Evolutionary conservation across 192 early-diverging fungal species (phyloP), one percentile per base, ranked within the genome.

Genomic region (Linnemannia hyalina): DNA sequence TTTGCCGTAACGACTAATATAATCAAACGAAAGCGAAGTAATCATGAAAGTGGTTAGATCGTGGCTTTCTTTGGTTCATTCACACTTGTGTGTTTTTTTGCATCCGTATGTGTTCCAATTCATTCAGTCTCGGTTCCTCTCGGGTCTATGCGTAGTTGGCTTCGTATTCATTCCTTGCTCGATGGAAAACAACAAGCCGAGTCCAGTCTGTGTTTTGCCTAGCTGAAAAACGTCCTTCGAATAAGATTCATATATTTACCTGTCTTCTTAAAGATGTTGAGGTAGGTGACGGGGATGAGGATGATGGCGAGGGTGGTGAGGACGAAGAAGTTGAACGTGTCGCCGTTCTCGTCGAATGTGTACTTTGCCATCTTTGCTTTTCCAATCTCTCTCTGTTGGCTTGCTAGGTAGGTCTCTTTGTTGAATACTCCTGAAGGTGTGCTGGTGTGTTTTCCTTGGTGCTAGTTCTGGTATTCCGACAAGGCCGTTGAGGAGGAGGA

Each of bases 281-380:
- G 89, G 74, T 92, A 72, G 18, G 96, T 97, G 40, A 91, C 83
- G 3, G 98, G 98, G 42, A 98, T 87, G 70, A 99, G 91, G 68
- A 96, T 91, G 38, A 99, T 87, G 41, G 93, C 91, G 74, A 99
- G 92, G 70, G 98, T 88, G 3, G 98, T 95, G 77, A 98, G 81
- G 38, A 98, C 89, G 90, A 97, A 99, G 92, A 97, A 98, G 89
- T 95, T 94, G 91, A 99, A 99, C 80, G 95, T 97, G 78, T 96
- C 95, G 40, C 98, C 98, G 81, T 94, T 92, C 88, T 97, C 96
- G 89, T 99, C 98, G 86, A 98, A 99, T 70, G 91, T 93, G 92
- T 99, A 99, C 85, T 97, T 86, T n/a, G 84, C 84, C 84, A 86
- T 86, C 40, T 29, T 52, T 46, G 9, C 11, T 46, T 77, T 42